Evolutionary conservation across 2,329 filamentous ascomycete species (phyloP).

Genomic region (Zymoseptoria passerinii): DNA sequence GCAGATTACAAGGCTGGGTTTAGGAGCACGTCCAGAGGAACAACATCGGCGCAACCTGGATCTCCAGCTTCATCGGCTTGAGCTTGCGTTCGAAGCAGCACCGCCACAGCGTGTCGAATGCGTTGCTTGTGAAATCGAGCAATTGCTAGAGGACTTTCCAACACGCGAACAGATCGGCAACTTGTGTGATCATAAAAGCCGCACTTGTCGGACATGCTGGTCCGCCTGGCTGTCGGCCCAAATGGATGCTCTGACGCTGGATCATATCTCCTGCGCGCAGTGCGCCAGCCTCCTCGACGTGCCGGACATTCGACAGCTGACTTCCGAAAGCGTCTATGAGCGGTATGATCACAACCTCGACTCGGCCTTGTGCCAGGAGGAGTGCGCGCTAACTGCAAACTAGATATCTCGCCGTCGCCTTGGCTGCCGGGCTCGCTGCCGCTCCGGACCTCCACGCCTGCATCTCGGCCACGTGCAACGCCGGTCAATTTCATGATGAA

Average conservation of each 20-base stretch:
- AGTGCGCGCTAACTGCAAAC: background rate
- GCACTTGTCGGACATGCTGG: slow-evolving; percentile 15
- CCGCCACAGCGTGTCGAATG: background rate
- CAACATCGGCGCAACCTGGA: too few relatives aligned
- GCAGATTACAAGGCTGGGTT: background rate
- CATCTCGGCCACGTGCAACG: slow-evolving; percentile 10
- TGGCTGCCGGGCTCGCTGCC: slow-evolving; percentile 7
- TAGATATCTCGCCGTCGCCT: slow-evolving; percentile 1
- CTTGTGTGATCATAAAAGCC: slow-evolving; percentile 7
- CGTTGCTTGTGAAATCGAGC: slow-evolving; percentile 1
- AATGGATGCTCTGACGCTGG: slow-evolving; percentile 1
- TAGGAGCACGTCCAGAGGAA: too few relatives aligned
- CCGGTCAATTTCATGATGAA: slow-evolving; percentile 18
- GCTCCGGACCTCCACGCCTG: slow-evolving; percentile 19
- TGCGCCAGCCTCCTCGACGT: slow-evolving; percentile 10
- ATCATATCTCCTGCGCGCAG: slow-evolving; percentile 13
- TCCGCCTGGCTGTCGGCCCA: slow-evolving; percentile 11
- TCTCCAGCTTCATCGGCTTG: background rate
- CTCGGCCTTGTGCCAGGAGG: too few relatives aligned
- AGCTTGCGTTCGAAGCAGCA: too few relatives aligned
- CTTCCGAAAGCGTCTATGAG: background rate
- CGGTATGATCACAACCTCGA: background rate
- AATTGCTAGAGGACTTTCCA: slow-evolving; percentile 1
- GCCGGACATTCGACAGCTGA: slow-evolving; percentile 11
- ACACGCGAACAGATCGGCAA: background rate